Base-by-base conservation (phyloP, 1,284 basidiomycete genomes). In the Apiotrichum gamsii region DNA sequence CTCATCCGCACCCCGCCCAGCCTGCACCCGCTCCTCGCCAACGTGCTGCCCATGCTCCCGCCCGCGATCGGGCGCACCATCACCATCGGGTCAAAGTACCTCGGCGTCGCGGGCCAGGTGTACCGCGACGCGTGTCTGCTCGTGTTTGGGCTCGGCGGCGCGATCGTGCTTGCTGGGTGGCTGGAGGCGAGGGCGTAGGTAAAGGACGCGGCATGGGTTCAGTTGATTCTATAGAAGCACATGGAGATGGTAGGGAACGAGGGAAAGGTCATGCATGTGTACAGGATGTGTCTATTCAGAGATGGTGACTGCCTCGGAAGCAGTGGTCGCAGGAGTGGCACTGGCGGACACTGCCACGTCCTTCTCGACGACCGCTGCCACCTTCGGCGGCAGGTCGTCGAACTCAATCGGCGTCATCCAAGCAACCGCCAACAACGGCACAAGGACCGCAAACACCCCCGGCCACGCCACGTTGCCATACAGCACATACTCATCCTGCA, bases 21-120 rank as follows among this genome's bases (percentile, higher is more conserved):
- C 3, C 69, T 70, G 16, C 69, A 70, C 40, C 60, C 64, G 8
- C 56, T 72, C 21, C 52, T 74, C 20, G 50, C 60, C 13, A 70
- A 65, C 35, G 65, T 72, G 51, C 58, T 72, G 4, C 71, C 72
- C 5, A 57, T 74, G 49, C 57, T 74, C 15, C 72, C 72, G 16
- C 66, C 64, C 8, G 48, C 44, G 8, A 53, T 70, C 41, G 57
- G 64, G 14, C 40, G 54, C 24, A 59, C 64, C 11, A 47, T 72
- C 33, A 28, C 67, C 18, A 67, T 64, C 0, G 68, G 59, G 15
- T 64, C 63, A 5, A 51, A 65, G 42, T 70, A 70, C 52, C 48
- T 68, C 30, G 56, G 54, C 8, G 57, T 70, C 32, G 46, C 62
- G 21, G 56, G 50, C 13, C 71, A 72, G 56, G 58, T 60, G 25